Evolutionary conservation across 805 yeast species (phyloP).

Genomic region (Ogataea paradorogensis): DNA sequence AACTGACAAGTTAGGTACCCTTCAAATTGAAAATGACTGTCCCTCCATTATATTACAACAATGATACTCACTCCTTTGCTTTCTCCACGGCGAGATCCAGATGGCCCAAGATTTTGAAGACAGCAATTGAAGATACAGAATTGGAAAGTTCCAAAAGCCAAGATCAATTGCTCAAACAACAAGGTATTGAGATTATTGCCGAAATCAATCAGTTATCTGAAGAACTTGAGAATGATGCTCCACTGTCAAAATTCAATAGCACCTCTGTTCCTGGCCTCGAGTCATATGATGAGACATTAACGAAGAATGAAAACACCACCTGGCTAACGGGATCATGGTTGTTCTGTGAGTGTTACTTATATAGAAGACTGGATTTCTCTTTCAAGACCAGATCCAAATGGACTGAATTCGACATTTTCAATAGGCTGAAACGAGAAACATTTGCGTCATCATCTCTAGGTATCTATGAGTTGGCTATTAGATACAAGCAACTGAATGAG

Average conservation of each 20-base stretch:
- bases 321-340: constrained; percentile 94
- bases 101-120: constrained; percentile 82
- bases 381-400: constrained; percentile 43
- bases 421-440: constrained; percentile 64
- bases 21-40: constrained; percentile 19
- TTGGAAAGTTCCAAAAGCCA: constrained; percentile 6
- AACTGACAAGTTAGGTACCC: not conserved
- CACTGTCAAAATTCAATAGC: constrained; percentile 40
- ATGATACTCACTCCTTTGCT: constrained; percentile 78
- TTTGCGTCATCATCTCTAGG: constrained; percentile 74
- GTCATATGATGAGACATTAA: constrained; percentile 58
- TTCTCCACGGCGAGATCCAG: constrained; percentile 71
- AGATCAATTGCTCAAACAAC: constrained; percentile 29
- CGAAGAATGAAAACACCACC: constrained; percentile 38
- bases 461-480: constrained; percentile 73
- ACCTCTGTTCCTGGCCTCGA: constrained; percentile 41
- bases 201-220: constrained; percentile 43
- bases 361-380: constrained; percentile 55
- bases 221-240: constrained; percentile 42
- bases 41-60: constrained; percentile 57
- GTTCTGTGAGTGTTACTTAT: constrained; percentile 78
- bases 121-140: constrained; percentile 60
- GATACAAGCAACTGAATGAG: constrained; percentile 46
- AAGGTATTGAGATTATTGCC: constrained; percentile 46
- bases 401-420: constrained; percentile 70